phyloP scores from a whole-genome alignment of 306 rosid genomes.

The Notholithocarpus densiflorus region DNA sequence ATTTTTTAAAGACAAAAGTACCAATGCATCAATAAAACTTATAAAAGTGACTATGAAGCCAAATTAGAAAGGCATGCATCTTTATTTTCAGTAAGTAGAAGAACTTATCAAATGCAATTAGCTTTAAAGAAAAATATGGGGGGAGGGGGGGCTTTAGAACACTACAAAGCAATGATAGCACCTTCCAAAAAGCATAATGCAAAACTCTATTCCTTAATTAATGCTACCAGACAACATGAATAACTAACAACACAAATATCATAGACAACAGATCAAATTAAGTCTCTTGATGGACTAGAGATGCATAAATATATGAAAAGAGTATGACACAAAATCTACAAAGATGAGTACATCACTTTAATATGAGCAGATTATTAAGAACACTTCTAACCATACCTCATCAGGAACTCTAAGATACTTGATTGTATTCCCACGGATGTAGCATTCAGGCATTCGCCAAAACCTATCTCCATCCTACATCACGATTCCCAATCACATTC shows the following conservation, averaged over 20 bases:
- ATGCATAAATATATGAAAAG: neutral
- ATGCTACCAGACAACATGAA: neutral
- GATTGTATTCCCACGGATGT: conserved; percentile 92
- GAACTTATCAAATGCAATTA: neutral
- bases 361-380: neutral
- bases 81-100: neutral
- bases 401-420: conserved; percentile 98
- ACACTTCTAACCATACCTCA: conserved; percentile 52
- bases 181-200: neutral
- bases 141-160: neutral
- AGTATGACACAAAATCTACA: neutral
- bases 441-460: conserved; percentile 99
- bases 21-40: neutral
- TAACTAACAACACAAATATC: neutral
- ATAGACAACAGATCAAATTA: neutral
- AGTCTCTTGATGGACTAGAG: neutral
- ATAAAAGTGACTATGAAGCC: neutral
- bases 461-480: conserved; percentile 95
- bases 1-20: too few relatives aligned
- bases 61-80: neutral
- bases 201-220: neutral
- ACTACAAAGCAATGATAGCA: neutral
- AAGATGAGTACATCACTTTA: neutral
- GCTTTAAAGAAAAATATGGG: neutral
- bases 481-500: conserved; percentile 3